Percentiles rank a stretch among this genome's conserved stretches.
phyloP scores from a whole-genome alignment of 768 basidiomycete genomes.

The Leccinum rimulosum region DNA sequence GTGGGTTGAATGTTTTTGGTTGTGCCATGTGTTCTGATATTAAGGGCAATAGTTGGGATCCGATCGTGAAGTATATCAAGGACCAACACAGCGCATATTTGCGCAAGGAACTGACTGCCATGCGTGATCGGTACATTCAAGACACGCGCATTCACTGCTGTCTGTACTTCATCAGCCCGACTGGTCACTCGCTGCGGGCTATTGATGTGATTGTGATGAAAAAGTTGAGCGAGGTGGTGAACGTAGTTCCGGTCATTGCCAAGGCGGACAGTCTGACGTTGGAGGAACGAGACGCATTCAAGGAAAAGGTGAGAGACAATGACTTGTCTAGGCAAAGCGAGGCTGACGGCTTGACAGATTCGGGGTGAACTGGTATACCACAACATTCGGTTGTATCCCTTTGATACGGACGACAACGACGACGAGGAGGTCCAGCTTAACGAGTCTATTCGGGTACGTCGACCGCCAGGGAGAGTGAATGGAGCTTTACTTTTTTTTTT shows the following conservation, averaged over 20 bases:
- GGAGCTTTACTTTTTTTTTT: not conserved
- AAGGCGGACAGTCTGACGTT: conserved; percentile 93
- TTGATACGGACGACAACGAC: conserved; percentile 94
- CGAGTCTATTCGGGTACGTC: conserved; percentile 79
- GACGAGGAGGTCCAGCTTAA: conserved; percentile 91
- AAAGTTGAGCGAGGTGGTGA: conserved; percentile 97
- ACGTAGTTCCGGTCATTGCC: conserved; percentile 99
- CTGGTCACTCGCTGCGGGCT: conserved; percentile 94
- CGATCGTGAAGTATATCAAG: conserved; percentile 98
- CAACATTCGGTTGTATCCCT: conserved; percentile 94
- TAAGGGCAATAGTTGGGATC: conserved; percentile 78
- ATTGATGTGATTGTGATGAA: conserved; percentile 99
- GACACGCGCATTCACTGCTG: conserved; percentile 99
- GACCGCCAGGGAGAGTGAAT: not conserved
- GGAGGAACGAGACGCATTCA: conserved; percentile 92
- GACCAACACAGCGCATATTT: conserved; percentile 99
- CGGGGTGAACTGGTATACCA: conserved; percentile 88
- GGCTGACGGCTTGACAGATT: conserved; percentile 54
- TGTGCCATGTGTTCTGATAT: conserved; percentile 2
- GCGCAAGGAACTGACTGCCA: conserved; percentile 97
- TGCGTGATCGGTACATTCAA: conserved; percentile 97
- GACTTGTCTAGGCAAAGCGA: not conserved
- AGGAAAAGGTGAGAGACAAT: conserved; percentile 64
- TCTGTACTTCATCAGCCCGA: conserved; percentile 97
- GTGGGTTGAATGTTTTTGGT: conserved; percentile 41